A percentile compares a stretch with the other conserved stretches of the same genome.
Conservation (phyloP, 2,329 filamentous ascomycete genomes). For the Lachnellula hyalina region DNA sequence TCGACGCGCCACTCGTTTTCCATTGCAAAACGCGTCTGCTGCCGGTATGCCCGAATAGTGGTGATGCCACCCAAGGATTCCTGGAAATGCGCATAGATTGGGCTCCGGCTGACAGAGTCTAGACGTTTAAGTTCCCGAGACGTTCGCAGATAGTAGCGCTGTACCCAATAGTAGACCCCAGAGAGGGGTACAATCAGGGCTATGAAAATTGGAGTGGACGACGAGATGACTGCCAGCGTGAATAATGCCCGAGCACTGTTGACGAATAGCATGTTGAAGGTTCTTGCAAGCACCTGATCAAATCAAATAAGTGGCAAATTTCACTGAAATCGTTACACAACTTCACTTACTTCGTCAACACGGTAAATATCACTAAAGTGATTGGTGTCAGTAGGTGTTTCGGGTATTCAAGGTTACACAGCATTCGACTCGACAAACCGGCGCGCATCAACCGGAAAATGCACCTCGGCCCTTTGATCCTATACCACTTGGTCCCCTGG, state of each 20-base stretch:
- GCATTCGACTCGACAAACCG: conserved; percentile 17
- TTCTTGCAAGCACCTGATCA: conserved; percentile 89
- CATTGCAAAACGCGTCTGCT: conserved; percentile 77
- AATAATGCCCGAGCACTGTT: conserved; percentile 72
- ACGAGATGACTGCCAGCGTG: conserved; percentile 80
- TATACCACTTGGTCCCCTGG: not conserved
- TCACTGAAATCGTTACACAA: conserved; percentile 20
- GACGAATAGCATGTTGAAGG: conserved; percentile 93
- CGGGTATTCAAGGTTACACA: conserved; percentile 15
- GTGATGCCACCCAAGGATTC: conserved; percentile 91
- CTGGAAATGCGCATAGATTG: conserved; percentile 97
- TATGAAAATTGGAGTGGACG: conserved; percentile 74
- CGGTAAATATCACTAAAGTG: conserved; percentile 47
- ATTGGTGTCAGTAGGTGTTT: conserved; percentile 20
- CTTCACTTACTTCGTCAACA: conserved; percentile 29
- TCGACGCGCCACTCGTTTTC: conserved; percentile 99
- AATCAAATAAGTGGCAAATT: conserved; percentile 50
- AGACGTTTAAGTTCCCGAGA: conserved; percentile 94
- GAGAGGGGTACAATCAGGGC: conserved; percentile 75
- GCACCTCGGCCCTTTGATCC: conserved; percentile 7
- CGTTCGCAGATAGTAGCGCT: conserved; percentile 93
- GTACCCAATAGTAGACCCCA: conserved; percentile 82
- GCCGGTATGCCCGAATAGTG: conserved; percentile 91
- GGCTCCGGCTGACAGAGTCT: conserved; percentile 91
- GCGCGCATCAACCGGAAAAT: conserved; percentile 11